Evolutionary conservation across 2,329 filamentous ascomycete genomes (phyloP).

Genomic region (Venturia aucupariae): DNA sequence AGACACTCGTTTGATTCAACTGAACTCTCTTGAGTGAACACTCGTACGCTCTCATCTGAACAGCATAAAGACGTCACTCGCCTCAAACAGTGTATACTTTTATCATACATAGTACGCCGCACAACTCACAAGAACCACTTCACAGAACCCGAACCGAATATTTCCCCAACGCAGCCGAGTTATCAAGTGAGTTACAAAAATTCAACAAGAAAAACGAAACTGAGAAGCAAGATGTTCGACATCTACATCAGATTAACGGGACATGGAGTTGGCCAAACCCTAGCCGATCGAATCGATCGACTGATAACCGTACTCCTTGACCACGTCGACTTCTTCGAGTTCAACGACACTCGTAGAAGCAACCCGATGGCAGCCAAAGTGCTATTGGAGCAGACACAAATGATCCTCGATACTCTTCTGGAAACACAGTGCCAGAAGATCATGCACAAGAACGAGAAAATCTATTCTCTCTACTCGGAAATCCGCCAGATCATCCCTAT

Average conservation of each 20-base stretch:
- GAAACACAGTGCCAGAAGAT: background rate
- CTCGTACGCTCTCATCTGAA: no score
- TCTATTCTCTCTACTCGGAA: background rate
- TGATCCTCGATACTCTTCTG: background rate
- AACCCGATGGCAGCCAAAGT: background rate
- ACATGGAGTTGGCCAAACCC: background rate
- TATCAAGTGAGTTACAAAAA: no score
- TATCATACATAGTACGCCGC: background rate
- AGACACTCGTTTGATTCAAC: background rate
- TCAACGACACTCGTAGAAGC: background rate
- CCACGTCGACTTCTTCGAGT: background rate
- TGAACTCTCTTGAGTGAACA: no score
- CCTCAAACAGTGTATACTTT: no score
- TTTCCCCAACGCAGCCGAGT: background rate
- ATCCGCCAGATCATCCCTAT: background rate
- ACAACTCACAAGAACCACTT: background rate
- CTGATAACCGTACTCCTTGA: background rate
- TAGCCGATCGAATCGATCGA: background rate
- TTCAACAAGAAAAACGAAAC: background rate
- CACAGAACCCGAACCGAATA: background rate
- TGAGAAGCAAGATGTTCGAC: background rate
- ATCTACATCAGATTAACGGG: background rate
- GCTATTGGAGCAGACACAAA: background rate
- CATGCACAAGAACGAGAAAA: background rate
- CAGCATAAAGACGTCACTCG: background rate